A percentile compares a stretch with the other conserved stretches of the same genome.
Evolutionary conservation across 2,329 filamentous ascomycete species (phyloP).

Genomic region (Neobulgaria alba): DNA sequence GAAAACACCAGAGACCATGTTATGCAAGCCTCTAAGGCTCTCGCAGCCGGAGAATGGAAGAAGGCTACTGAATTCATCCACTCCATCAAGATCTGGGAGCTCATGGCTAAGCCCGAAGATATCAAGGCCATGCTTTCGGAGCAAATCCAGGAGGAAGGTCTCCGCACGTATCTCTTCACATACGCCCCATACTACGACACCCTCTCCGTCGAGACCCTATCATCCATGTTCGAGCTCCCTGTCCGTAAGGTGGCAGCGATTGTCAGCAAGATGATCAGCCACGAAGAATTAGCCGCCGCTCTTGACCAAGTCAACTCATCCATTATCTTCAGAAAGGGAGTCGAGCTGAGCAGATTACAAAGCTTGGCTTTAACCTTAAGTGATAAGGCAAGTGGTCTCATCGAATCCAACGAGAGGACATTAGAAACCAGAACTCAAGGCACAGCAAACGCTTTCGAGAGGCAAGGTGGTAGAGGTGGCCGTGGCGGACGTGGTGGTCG

Average conservation of each 20-base stretch:
- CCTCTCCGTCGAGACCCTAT: conserved; percentile 74
- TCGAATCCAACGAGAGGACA: conserved; percentile 95
- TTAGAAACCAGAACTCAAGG: conserved; percentile 96
- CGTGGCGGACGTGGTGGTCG: conserved; percentile 57
- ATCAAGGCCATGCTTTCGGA: conserved; percentile 97
- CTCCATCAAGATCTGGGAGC: conserved; percentile 99
- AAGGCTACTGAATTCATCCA: conserved; percentile 89
- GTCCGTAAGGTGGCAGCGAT: conserved; percentile 87
- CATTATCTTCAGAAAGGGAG: conserved; percentile 98
- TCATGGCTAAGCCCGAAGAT: conserved; percentile 85
- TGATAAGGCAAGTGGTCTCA: conserved; percentile 92
- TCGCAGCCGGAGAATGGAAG: conserved; percentile 98
- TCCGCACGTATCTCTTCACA: conserved; percentile 97
- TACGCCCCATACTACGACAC: conserved; percentile 99
- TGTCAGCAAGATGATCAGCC: conserved; percentile 98
- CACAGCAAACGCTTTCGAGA: conserved; percentile 89
- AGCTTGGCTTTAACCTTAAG: conserved; percentile 87
- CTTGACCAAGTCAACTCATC: conserved; percentile 96
- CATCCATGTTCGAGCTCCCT: conserved; percentile 91
- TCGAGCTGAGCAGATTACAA: conserved; percentile 92
- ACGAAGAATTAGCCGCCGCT: conserved; percentile 93
- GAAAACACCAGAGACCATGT: conserved; percentile 99
- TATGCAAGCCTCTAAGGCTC: conserved; percentile 96
- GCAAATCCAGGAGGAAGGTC: conserved; percentile 97
- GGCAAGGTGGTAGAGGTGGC: conserved; percentile 71